Conservation (phyloP, 768 basidiomycete genomes). For the Podaxis carcinomalis region DNA sequence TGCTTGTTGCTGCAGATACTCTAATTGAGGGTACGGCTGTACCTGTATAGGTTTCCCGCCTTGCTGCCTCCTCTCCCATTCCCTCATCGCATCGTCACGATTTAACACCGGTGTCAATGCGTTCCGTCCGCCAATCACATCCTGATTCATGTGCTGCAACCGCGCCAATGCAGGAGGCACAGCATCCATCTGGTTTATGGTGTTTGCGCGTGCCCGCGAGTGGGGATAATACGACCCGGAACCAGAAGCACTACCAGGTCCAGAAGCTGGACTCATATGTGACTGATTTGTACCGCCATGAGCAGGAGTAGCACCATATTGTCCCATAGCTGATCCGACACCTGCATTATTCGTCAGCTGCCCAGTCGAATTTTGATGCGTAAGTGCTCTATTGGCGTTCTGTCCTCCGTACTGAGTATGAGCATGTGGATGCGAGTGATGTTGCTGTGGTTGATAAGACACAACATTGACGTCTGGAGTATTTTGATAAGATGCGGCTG, state of each 20-base stretch:
- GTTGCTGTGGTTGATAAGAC: slow-evolving; percentile 16
- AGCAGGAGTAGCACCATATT: slow-evolving; percentile 18
- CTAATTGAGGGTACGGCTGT: slow-evolving; percentile 84
- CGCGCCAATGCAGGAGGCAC: slow-evolving; percentile 94
- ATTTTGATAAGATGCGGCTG: slow-evolving; percentile 21
- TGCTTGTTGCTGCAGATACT: slow-evolving; percentile 91
- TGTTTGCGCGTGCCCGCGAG: slow-evolving; percentile 80
- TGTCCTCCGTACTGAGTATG: slow-evolving; percentile 8
- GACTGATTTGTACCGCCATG: slow-evolving; percentile 11
- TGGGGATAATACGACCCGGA: slow-evolving; percentile 67
- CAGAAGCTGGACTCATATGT: slow-evolving; percentile 42
- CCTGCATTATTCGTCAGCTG: slow-evolving; percentile 26
- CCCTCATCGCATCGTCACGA: slow-evolving; percentile 89
- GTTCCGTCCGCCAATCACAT: slow-evolving; percentile 71
- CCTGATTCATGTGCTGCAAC: slow-evolving; percentile 85
- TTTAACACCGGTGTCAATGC: slow-evolving; percentile 92
- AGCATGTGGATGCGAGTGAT: slow-evolving; percentile 9
- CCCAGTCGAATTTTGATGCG: slow-evolving; percentile 33
- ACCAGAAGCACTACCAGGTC: slow-evolving; percentile 26
- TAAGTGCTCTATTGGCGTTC: neutral
- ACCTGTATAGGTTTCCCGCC: slow-evolving; percentile 61
- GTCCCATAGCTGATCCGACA: slow-evolving; percentile 23
- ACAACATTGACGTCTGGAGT: slow-evolving; percentile 26
- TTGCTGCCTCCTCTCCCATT: slow-evolving; percentile 90
- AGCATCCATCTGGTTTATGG: slow-evolving; percentile 82